Base-by-base conservation (phyloP, 2,329 filamentous ascomycete genomes). In the Aspergillus sp. region DNA sequence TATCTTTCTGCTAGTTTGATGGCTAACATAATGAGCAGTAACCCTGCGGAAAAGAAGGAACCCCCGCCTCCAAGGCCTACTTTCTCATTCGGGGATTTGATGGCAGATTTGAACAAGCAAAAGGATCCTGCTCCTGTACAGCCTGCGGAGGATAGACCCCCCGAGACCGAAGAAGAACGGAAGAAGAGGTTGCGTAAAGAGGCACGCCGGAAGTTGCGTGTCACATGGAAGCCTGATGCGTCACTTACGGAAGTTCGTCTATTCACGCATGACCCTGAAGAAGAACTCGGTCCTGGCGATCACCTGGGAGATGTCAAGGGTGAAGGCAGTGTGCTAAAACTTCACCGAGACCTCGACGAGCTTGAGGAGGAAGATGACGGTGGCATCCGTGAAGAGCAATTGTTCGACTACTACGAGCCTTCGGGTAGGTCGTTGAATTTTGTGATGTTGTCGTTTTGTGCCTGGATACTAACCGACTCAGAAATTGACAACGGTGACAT, bases 251-350 rank as follows among this genome's bases (percentile, higher is more conserved):
- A 85, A 65, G 79, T 87, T 57, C 81, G 82, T 49, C 79, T 84
- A 53, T 88, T 88, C 70, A 83, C 81, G 25, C 86, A 87, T 70
- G 84, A 88, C 64, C 85, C 85, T 0, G 84, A 87, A 8, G 86
- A 88, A 70, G 86, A 88, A 64, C 73, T 84, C 58, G 83, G 82
- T 15, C 84, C 85, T 50, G 82, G 83, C 47, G 83, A 84, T 60
- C 86, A 82, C 66, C 80, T 84, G 66, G 81, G 81, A 23, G 86
- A 88, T 68, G 81, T 86, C 51, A 84, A 83, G 57, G 84, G 84
- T 39, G 86, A 83, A 71, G 81, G 81, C 39, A 78, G 79, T 64
- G 78, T 79, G 44, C 76, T 83, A 42, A 82, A 81, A 66, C 74
- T 81, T 52, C 80, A 82, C 61, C 77, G 83, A 64, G 83, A 85